phyloP scores from a whole-genome alignment of 495 filamentous ascomycete species.

The Parmelia sp. region DNA sequence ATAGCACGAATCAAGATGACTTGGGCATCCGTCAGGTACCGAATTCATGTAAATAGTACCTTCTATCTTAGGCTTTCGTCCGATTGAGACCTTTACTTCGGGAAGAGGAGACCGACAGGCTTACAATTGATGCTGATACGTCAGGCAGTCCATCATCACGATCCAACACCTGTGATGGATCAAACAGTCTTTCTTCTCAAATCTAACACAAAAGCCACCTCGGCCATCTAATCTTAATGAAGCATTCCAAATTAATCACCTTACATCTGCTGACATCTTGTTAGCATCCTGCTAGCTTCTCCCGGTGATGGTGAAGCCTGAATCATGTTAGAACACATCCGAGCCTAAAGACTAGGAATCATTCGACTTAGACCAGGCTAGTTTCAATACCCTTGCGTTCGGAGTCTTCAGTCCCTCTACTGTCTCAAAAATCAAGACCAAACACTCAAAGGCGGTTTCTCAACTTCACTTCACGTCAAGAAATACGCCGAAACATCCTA shows the following conservation, averaged over 20 bases:
- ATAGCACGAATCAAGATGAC: slow-evolving; percentile 17
- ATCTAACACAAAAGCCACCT: slow-evolving; percentile 2
- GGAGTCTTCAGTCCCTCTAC: neutral
- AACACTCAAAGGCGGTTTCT: neutral
- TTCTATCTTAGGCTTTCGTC: slow-evolving; percentile 1
- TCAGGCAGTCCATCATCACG: neutral
- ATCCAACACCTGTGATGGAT: neutral
- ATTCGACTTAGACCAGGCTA: slow-evolving; percentile 28
- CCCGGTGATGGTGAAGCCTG: slow-evolving; percentile 68
- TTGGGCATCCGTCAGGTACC: slow-evolving; percentile 13
- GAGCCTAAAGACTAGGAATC: slow-evolving; percentile 46
- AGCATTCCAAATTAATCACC: slow-evolving; percentile 57
- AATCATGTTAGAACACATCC: slow-evolving; percentile 69
- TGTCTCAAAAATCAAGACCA: slow-evolving; percentile 30
- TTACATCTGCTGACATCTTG: slow-evolving; percentile 69
- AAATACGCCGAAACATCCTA: neutral
- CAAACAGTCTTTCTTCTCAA: neutral
- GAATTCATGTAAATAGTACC: neutral
- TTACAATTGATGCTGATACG: neutral
- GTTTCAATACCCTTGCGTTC: neutral
- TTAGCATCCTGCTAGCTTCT: slow-evolving; percentile 46
- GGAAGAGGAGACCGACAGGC: slow-evolving; percentile 9
- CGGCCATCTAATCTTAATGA: slow-evolving; percentile 36
- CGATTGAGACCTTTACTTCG: neutral
- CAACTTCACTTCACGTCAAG: neutral